These are phyloP conservation scores for Cordyceps tenuipes DNA, from an alignment of 2,329 filamentous ascomycete genomes.

Conservation along the genomic window DNA sequence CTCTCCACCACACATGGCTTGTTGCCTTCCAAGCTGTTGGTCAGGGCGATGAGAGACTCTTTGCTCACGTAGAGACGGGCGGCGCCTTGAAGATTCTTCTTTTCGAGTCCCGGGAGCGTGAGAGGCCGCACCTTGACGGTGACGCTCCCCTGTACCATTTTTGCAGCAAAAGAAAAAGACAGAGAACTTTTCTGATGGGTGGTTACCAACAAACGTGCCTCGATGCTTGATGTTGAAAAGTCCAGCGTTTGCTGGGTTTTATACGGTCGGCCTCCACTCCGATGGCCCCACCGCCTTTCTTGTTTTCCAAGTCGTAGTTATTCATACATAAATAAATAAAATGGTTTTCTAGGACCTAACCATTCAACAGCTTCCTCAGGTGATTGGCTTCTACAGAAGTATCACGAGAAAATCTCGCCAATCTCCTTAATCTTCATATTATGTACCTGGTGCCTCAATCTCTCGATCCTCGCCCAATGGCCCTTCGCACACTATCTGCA, in stretches of 20 bases:
- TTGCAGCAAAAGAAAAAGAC: background rate
- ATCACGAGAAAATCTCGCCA: no score
- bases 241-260: no score
- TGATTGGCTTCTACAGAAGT: no score
- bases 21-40: conserved; percentile 32
- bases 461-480: background rate
- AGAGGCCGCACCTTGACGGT: conserved; percentile 35
- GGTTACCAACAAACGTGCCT: no score
- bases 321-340: no score
- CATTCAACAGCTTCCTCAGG: no score
- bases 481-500: background rate
- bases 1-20: conserved; percentile 32
- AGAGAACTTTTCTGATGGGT: background rate
- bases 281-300: no score
- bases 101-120: conserved; percentile 33
- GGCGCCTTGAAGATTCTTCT: conserved; percentile 33
- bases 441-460: background rate
- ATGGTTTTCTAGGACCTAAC: no score
- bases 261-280: no score
- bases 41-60: conserved; percentile 37
- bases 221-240: no score
- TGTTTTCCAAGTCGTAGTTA: no score
- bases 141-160: conserved; percentile 28
- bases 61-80: conserved; percentile 41
- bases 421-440: background rate